Conservation (phyloP, 2,329 filamentous ascomycete species). For the Microcyclosporella mali region DNA sequence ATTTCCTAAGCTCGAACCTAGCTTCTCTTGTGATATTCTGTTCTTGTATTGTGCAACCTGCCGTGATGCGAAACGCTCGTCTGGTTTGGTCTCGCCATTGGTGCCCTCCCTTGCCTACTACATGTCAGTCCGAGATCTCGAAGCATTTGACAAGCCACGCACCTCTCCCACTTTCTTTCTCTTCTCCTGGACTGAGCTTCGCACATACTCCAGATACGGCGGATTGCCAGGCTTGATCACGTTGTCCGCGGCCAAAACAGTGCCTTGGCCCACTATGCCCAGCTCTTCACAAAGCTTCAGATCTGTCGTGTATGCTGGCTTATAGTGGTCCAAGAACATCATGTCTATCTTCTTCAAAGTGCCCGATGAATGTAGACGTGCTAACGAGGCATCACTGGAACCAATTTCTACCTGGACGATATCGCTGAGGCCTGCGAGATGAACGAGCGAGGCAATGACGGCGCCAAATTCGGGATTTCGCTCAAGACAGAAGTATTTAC, state of each 20-base stretch:
- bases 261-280: slow-evolving; percentile 56
- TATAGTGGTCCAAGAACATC: slow-evolving; percentile 75
- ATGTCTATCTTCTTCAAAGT: slow-evolving; percentile 58
- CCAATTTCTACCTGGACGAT: slow-evolving; percentile 67
- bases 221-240: slow-evolving; percentile 67
- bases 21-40: slow-evolving; percentile 42
- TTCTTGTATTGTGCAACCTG: slow-evolving; percentile 45
- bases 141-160: too few species aligned
- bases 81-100: slow-evolving; percentile 23
- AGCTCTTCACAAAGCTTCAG: slow-evolving; percentile 71
- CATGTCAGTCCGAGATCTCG: neutral
- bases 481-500: slow-evolving; percentile 65
- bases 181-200: slow-evolving; percentile 60
- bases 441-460: slow-evolving; percentile 61
- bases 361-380: slow-evolving; percentile 51
- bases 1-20: slow-evolving; percentile 47
- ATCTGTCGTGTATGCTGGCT: slow-evolving; percentile 67
- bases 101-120: slow-evolving; percentile 2
- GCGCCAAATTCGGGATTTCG: slow-evolving; percentile 67
- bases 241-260: slow-evolving; percentile 63
- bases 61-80: slow-evolving; percentile 39
- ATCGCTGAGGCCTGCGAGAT: slow-evolving; percentile 66
- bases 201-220: slow-evolving; percentile 63
- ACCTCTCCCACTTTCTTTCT: slow-evolving; percentile 34
- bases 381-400: slow-evolving; percentile 59